Percentiles rank a stretch among this genome's conserved stretches.
These are phyloP conservation scores for Epichloe glyceriae DNA, from an alignment of 2,329 filamentous ascomycete genomes.

Conservation along the genomic window DNA sequence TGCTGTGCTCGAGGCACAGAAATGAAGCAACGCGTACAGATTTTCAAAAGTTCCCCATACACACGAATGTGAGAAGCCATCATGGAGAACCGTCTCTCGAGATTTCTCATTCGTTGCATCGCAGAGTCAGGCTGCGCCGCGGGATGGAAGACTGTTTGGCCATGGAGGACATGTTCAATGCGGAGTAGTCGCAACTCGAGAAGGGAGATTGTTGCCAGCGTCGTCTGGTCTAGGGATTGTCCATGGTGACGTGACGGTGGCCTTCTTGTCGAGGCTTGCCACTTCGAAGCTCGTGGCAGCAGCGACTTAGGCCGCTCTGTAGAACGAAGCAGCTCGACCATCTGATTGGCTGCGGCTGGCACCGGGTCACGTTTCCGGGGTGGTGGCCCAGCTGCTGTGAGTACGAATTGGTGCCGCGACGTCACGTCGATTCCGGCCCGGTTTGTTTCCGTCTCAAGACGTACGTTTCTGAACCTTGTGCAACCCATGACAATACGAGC, in stretches of 20 bases:
- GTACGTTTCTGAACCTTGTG: not conserved
- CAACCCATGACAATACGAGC: not conserved
- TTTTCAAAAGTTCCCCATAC: slow-evolving; percentile 46
- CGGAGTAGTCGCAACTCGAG: slow-evolving; percentile 46
- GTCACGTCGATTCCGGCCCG: not conserved
- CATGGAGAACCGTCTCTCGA: slow-evolving; percentile 40
- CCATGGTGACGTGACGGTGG: slow-evolving; percentile 12
- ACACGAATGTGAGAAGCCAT: slow-evolving; percentile 39
- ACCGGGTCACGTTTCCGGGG: not conserved
- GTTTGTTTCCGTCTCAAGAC: not conserved
- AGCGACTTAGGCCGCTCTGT: not conserved
- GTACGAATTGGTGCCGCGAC: not conserved
- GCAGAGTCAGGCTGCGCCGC: slow-evolving; percentile 27
- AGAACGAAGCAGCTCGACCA: not conserved
- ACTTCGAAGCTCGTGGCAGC: not conserved
- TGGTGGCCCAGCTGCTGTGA: not conserved
- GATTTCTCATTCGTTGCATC: slow-evolving; percentile 30
- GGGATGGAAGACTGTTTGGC: slow-evolving; percentile 23
- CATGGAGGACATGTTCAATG: slow-evolving; percentile 46
- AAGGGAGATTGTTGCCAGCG: slow-evolving; percentile 40
- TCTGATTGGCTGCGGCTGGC: slow-evolving; percentile 3
- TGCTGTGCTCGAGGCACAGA: not conserved
- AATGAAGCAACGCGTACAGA: slow-evolving; percentile 32
- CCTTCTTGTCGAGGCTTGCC: not conserved
- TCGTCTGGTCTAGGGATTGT: slow-evolving; percentile 35